A percentile compares a stretch with the other conserved stretches of the same genome.
These are phyloP conservation scores for Pascua guehoae DNA, from an alignment of 1,284 basidiomycete species.

Conservation along the genomic window DNA sequence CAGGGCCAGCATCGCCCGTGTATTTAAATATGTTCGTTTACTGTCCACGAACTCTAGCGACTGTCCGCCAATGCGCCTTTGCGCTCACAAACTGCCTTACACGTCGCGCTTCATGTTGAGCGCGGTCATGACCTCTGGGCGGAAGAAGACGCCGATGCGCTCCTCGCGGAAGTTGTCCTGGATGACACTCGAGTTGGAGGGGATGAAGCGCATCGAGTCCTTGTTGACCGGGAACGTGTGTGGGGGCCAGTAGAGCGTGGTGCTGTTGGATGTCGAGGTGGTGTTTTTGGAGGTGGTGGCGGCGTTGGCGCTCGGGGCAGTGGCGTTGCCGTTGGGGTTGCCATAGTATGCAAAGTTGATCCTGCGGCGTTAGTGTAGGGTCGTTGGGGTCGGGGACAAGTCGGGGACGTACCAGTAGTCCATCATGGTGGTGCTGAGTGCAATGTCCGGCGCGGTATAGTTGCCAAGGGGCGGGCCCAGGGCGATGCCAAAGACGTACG, in stretches of 20 bases:
- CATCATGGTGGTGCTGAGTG: conserved; percentile 28
- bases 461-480: conserved; percentile 2
- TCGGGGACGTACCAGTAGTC: conserved; percentile 42
- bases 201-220: conserved; percentile 31
- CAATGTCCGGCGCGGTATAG: conserved; percentile 24
- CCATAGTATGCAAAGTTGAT: conserved; percentile 45
- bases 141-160: conserved; percentile 3
- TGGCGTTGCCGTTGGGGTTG: conserved; percentile 36
- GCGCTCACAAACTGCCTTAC: too few species aligned
- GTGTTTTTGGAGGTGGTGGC: conserved; percentile 11
- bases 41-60: too few species aligned
- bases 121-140: neutral
- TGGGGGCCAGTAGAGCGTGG: conserved; percentile 26
- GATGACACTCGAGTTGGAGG: conserved; percentile 31
- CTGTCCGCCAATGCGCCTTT: too few species aligned
- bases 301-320: neutral
- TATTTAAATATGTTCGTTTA: too few species aligned
- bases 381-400: too few species aligned
- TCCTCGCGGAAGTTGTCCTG: conserved; percentile 36
- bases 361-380: conserved; percentile 14
- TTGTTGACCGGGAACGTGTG: conserved; percentile 24
- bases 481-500: conserved; percentile 27
- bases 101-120: too few species aligned
- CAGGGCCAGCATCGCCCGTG: too few species aligned
- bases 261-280: conserved; percentile 1